Conservation (phyloP, 2,329 filamentous ascomycete species). For the Nannizziopsis arthrosporioides region DNA sequence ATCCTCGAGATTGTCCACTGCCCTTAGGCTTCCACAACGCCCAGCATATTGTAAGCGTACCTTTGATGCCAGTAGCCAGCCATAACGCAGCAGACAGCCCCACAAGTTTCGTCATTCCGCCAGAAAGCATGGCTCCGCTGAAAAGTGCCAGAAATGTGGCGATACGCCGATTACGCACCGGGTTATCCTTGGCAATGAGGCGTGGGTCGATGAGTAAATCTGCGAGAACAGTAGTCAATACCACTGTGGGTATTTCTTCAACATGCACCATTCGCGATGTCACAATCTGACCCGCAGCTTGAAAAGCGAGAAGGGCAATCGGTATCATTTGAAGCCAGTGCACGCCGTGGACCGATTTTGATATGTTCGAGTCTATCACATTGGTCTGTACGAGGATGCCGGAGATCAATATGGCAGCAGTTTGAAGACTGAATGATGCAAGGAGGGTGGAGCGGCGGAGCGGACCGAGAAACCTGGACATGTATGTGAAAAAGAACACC, state of each 20-base stretch:
- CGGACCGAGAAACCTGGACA: constrained; percentile 23
- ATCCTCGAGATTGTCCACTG: not conserved
- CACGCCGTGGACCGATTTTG: constrained; percentile 23
- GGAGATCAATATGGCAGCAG: constrained; percentile 25
- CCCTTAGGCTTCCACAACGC: constrained; percentile 24
- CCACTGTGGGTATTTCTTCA: constrained; percentile 34
- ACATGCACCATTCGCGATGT: constrained; percentile 28
- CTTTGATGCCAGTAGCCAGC: constrained; percentile 31
- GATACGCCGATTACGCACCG: constrained; percentile 27
- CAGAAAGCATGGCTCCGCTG: constrained; percentile 32
- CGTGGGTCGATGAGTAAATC: constrained; percentile 30
- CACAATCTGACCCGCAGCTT: constrained; percentile 32
- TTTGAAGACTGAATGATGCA: constrained; percentile 31
- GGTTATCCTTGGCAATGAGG: constrained; percentile 20
- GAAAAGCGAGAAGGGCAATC: constrained; percentile 31
- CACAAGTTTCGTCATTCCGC: constrained; percentile 28
- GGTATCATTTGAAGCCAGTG: constrained; percentile 30
- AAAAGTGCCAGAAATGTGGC: constrained; percentile 30
- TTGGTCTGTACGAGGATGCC: constrained; percentile 27
- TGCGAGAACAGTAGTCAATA: constrained; percentile 31
- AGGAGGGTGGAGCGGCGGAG: constrained; percentile 31
- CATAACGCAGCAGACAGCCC: constrained; percentile 31
- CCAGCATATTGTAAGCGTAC: constrained; percentile 26
- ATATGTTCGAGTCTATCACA: constrained; percentile 23
- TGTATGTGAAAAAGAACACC: constrained; percentile 30